Evolutionary conservation across 2,329 filamentous ascomycete genomes (phyloP), one percentile per base, ranked within the genome.

Genomic region (Calonectria honghensis): DNA sequence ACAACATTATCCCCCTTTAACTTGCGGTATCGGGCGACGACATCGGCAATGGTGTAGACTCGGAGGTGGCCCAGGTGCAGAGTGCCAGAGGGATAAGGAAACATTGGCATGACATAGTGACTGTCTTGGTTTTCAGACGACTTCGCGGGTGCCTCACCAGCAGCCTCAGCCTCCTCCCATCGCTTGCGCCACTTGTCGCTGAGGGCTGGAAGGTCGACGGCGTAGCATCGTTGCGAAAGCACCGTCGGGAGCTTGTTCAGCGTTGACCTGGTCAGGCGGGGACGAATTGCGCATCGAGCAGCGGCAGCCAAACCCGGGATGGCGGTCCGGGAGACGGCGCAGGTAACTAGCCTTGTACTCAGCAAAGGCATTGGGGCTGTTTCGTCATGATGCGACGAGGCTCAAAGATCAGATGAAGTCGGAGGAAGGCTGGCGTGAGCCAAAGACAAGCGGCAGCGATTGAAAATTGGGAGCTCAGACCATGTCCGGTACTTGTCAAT

Each of bases 21-120:
- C 32, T 90, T 90, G 80, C 93, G 91, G 82, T 93, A 97, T 69
- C 96, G 91, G 18, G 95, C 92, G 68, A 98, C 86, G 13, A 96
- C 94, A 86, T 98, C 96, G 75, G 95, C 95, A 77, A 98, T 97
- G 48, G 95, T 95, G 87, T 98, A 98, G 65, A 97, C 95, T 61
- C 96, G 93, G 50, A 98, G 87, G 84, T 98, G 96, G 18, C 96
- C 96, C 75, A 98, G 92, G 83, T 98, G 96, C 35, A 98, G 89
- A 37, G 92, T 93, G 37, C 96, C 96, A 0, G 96, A 98, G 1
- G 96, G 96, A 83, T 98, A 98, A 0, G 96, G 96, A 82, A 98
- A 98, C 96, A 98, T 98, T 77, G 96, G 93, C 69, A 98, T 88
- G 75, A 98, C 91, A 83, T 96, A 98, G 84, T 88, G 89, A 72